Percentiles rank a stretch among this genome's conserved stretches.
These are phyloP conservation scores for Pleurotus platypus DNA, from an alignment of 768 basidiomycete genomes.

Conservation along the genomic window DNA sequence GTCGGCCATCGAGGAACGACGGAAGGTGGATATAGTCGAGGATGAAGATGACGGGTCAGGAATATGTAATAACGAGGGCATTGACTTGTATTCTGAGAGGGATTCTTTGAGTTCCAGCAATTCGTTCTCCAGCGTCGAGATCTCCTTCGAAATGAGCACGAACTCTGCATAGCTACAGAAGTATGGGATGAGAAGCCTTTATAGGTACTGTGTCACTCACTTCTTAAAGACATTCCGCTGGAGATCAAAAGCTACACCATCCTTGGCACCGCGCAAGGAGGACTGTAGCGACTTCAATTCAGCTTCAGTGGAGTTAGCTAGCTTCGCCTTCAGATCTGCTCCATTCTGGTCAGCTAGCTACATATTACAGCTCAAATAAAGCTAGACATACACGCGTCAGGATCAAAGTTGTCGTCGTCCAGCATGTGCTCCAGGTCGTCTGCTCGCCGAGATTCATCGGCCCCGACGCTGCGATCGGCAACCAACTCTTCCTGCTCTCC, in stretches of 20 bases:
- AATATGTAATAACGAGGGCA: slow-evolving; percentile 90
- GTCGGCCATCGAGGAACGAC: slow-evolving; percentile 93
- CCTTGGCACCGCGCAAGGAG: slow-evolving; percentile 65
- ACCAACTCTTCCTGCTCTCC: slow-evolving; percentile 44
- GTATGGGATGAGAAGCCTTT: no score
- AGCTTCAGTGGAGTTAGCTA: slow-evolving; percentile 86
- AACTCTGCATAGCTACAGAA: slow-evolving; percentile 90
- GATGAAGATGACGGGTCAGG: slow-evolving; percentile 68
- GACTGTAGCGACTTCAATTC: slow-evolving; percentile 76
- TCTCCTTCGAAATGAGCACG: slow-evolving; percentile 95
- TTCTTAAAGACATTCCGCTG: slow-evolving; percentile 96
- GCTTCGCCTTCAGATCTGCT: slow-evolving; percentile 73
- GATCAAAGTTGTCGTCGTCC: slow-evolving; percentile 79
- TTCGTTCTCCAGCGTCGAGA: slow-evolving; percentile 93
- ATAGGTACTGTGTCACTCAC: slow-evolving; percentile 28
- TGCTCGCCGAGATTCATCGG: slow-evolving; percentile 37
- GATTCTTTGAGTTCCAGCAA: slow-evolving; percentile 96
- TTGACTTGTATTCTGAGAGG: slow-evolving; percentile 91
- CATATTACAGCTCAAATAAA: slow-evolving; percentile 9
- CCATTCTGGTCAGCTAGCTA: not conserved
- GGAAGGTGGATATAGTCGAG: slow-evolving; percentile 31
- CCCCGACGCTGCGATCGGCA: slow-evolving; percentile 26
- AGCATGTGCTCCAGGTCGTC: slow-evolving; percentile 62
- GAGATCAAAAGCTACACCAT: slow-evolving; percentile 73
- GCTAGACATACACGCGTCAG: slow-evolving; percentile 74